These are phyloP conservation scores for Populus simonii DNA, from an alignment of 345 rosid species.

Conservation along the genomic window DNA sequence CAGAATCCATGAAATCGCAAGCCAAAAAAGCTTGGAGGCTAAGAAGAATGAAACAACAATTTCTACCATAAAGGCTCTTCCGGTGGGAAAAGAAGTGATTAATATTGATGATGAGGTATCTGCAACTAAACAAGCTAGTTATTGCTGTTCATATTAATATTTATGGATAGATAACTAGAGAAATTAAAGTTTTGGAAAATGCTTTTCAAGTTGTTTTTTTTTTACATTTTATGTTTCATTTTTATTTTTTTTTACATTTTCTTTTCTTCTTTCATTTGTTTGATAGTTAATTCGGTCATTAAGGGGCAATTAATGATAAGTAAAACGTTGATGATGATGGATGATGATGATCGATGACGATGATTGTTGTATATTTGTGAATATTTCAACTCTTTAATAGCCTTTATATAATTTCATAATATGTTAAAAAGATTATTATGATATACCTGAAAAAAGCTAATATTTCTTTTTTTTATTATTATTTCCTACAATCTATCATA, in stretches of 20 bases:
- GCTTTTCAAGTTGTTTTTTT: not conserved
- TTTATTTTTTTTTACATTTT: not conserved
- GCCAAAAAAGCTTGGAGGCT: conserved; percentile 46
- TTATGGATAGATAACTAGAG: too few species aligned
- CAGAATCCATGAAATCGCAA: conserved; percentile 46
- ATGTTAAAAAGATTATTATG: too few species aligned
- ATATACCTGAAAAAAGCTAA: too few species aligned
- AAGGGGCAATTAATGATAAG: not conserved
- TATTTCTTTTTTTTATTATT: too few species aligned
- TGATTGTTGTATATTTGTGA: too few species aligned
- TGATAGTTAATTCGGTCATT: not conserved
- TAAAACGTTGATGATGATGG: not conserved
- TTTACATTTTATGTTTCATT: not conserved
- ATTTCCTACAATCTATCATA: too few species aligned
- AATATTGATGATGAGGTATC: conserved; percentile 56
- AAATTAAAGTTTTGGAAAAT: conserved; percentile 1
- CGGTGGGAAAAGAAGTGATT: conserved; percentile 50
- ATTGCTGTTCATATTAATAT: conserved; percentile 41
- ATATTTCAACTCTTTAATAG: not conserved
- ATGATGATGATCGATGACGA: not conserved
- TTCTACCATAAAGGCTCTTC: conserved; percentile 21
- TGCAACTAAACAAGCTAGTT: conserved; percentile 57
- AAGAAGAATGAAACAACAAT: conserved; percentile 36
- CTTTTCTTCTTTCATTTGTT: too few species aligned
- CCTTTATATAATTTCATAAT: not conserved